Evolutionary conservation across 139 green algal genomes (phyloP), one percentile per base, ranked within the genome.

Genomic region (Microglena sp.): DNA sequence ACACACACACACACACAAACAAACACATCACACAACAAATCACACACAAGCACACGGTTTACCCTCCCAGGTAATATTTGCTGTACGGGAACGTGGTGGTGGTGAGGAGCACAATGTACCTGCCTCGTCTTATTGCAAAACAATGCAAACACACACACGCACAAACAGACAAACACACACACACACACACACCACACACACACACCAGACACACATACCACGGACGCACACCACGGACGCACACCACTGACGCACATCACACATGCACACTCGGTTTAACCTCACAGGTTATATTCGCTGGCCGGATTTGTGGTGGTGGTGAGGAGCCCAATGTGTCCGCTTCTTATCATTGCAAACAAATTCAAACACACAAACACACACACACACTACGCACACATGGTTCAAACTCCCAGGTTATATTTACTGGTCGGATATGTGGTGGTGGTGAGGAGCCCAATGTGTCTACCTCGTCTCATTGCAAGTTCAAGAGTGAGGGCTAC

Each of bases 201-300:
- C n/a, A n/a, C n/a, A n/a, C n/a, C n/a, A n/a, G n/a, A n/a, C n/a
- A n/a, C n/a, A n/a, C n/a, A n/a, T n/a, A n/a, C n/a, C n/a, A n/a
- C n/a, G n/a, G n/a, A n/a, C n/a, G n/a, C 66, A 71, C 30, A 32
- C 27, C 33, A 36, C 67, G 29, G 60, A 73, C 44, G 56, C 67
- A 30, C 66, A 73, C 32, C 66, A 73, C 55, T 68, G 60, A 55
- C n/a, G n/a, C n/a, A n/a, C n/a, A n/a, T n/a, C n/a, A n/a, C n/a
- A n/a, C n/a, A n/a, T n/a, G n/a, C n/a, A n/a, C n/a, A n/a, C n/a
- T n/a, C n/a, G n/a, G n/a, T n/a, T n/a, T n/a, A n/a, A n/a, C n/a
- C n/a, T n/a, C n/a, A n/a, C 22, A 70, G 64, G 8, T 70, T 34
- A 28, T 70, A 15, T 70, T 70, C 56, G 64, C 64, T 45, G 64